A percentile compares a stretch with the other conserved stretches of the same genome.
These are phyloP conservation scores for Diaporthe destruens DNA, from an alignment of 2,329 filamentous ascomycete genomes.

Conservation along the genomic window DNA sequence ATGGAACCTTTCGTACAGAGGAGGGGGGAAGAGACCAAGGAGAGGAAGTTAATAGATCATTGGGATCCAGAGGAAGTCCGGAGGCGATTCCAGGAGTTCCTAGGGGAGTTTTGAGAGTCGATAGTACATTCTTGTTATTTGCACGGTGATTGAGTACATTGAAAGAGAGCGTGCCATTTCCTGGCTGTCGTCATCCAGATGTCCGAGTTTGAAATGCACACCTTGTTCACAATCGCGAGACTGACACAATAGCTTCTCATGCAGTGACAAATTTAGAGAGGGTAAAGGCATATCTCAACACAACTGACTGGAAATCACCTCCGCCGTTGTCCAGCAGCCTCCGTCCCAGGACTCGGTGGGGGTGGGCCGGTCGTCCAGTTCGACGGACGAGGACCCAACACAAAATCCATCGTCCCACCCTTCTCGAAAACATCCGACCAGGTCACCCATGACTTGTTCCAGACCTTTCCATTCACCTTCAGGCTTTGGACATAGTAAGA, in stretches of 20 bases:
- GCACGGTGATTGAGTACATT: too few species aligned
- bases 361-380: slow-evolving; percentile 71
- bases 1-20: slow-evolving; percentile 50
- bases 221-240: too few species aligned
- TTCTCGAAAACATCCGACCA: slow-evolving; percentile 76
- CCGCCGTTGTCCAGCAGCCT: slow-evolving; percentile 13
- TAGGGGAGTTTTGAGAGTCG: neutral
- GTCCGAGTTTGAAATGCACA: too few species aligned
- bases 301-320: neutral
- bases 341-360: slow-evolving; percentile 70
- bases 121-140: neutral
- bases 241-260: too few species aligned
- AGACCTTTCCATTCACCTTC: slow-evolving; percentile 72
- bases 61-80: neutral
- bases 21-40: slow-evolving; percentile 49
- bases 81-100: neutral
- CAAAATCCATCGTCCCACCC: slow-evolving; percentile 74
- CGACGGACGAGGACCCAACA: slow-evolving; percentile 65
- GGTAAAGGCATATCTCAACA: too few species aligned
- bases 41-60: slow-evolving; percentile 45
- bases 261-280: too few species aligned
- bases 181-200: too few species aligned
- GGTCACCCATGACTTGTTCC: slow-evolving; percentile 74
- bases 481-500: slow-evolving; percentile 75
- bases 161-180: too few species aligned